Percentiles rank a stretch among this genome's conserved stretches.
Conservation (phyloP, 495 filamentous ascomycete genomes). For the Aspergillus ellipticus region DNA sequence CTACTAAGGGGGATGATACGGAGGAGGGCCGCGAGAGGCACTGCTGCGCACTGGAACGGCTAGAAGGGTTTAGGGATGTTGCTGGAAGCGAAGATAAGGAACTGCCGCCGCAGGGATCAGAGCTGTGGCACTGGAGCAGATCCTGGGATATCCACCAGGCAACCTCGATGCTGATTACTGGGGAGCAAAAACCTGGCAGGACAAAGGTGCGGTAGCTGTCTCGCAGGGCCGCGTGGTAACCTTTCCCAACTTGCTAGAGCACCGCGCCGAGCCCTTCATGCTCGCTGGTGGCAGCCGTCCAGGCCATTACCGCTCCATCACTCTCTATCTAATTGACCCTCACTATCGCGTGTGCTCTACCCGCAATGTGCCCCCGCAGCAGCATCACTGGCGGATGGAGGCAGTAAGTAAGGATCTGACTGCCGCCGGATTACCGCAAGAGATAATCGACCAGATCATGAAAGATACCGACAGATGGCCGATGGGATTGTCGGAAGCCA, state of each 20-base stretch:
- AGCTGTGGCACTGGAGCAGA: not conserved
- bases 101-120: not conserved
- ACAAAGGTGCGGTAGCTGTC: constrained; percentile 1
- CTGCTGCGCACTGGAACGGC: not conserved
- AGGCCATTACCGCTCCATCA: constrained; percentile 1
- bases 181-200: not conserved
- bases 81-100: not conserved
- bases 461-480: not conserved
- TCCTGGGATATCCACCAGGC: too few relatives aligned
- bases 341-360: constrained; percentile 17
- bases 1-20: not conserved
- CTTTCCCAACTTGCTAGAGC: constrained; percentile 8
- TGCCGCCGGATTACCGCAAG: not conserved
- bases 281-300: constrained; percentile 4
- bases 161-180: not conserved
- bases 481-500: not conserved
- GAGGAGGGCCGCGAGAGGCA: not conserved
- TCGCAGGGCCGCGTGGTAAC: constrained; percentile 8
- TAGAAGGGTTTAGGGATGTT: not conserved
- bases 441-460: not conserved
- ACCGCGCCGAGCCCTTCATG: constrained; percentile 2
- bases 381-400: constrained; percentile 16
- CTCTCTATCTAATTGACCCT: constrained; percentile 11
- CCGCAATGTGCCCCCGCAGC: constrained; percentile 13
- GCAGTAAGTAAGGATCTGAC: not conserved